These are phyloP conservation scores for Sparassis latifolia DNA, from an alignment of 1,284 basidiomycete species.

Conservation along the genomic window DNA sequence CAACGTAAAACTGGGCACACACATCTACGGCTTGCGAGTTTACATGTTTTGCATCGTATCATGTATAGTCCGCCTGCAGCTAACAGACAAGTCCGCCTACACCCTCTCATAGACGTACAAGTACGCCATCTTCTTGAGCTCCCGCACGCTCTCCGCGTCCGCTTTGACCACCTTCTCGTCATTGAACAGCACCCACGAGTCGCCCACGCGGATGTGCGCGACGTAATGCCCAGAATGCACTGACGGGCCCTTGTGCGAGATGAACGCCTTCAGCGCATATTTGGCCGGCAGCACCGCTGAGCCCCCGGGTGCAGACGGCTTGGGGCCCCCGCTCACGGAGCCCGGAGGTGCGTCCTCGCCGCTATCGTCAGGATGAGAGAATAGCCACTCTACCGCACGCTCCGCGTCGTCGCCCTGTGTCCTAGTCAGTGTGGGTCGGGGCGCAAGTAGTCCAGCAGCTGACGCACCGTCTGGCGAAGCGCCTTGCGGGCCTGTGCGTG, in stretches of 20 bases:
- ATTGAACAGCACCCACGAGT: constrained; percentile 84
- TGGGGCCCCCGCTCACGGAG: constrained; percentile 17
- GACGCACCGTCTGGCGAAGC: constrained; percentile 73
- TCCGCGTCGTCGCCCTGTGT: constrained; percentile 68
- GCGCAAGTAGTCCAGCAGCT: neutral
- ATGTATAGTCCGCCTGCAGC: too few species aligned
- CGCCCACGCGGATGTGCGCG: constrained; percentile 59
- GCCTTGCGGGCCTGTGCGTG: constrained; percentile 83
- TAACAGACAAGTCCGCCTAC: constrained; percentile 47
- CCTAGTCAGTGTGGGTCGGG: neutral
- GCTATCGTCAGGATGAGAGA: constrained; percentile 85
- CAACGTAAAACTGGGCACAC: too few species aligned
- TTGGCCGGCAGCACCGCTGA: constrained; percentile 62
- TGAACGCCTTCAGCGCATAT: constrained; percentile 86
- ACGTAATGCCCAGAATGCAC: constrained; percentile 96
- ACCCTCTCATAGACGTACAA: constrained; percentile 60
- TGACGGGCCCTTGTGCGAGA: constrained; percentile 95
- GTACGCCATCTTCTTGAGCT: constrained; percentile 21
- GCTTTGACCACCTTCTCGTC: constrained; percentile 94
- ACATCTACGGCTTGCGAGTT: constrained; percentile 44
- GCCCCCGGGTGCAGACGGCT: constrained; percentile 32
- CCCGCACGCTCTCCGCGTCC: constrained; percentile 49
- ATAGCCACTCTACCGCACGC: constrained; percentile 95
- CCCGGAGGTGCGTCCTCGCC: constrained; percentile 52
- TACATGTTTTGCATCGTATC: constrained; percentile 57